A percentile compares a stretch with the other conserved stretches of the same genome.
phyloP scores from a whole-genome alignment of 805 yeast species.

The Lipomyces sp. region DNA sequence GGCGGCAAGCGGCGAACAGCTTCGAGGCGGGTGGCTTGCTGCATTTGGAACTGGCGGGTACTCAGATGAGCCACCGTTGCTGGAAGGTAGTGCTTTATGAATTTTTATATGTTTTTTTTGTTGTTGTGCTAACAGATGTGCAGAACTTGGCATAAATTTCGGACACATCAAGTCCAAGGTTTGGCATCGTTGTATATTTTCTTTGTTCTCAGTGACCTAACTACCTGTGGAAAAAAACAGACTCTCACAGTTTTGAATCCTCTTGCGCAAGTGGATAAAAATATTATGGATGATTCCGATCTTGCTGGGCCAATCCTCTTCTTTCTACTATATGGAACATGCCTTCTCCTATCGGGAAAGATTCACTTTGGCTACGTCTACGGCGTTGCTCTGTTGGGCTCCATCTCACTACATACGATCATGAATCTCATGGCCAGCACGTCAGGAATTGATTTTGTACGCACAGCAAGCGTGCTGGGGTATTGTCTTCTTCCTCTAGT shows the following conservation, averaged over 20 bases:
- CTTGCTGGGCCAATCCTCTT: slow-evolving; percentile 93
- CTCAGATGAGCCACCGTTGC: slow-evolving; percentile 87
- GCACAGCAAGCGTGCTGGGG: slow-evolving; percentile 90
- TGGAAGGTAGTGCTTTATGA: slow-evolving; percentile 47
- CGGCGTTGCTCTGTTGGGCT: slow-evolving; percentile 92
- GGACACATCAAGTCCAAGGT: slow-evolving; percentile 71
- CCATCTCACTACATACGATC: slow-evolving; percentile 74
- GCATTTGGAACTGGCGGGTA: slow-evolving; percentile 93
- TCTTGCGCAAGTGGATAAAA: slow-evolving; percentile 59
- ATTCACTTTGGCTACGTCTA: slow-evolving; percentile 95
- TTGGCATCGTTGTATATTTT: neutral
- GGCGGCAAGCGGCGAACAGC: slow-evolving; percentile 39
- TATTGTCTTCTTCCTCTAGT: slow-evolving; percentile 91
- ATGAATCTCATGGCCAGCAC: slow-evolving; percentile 77
- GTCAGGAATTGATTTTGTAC: slow-evolving; percentile 45
- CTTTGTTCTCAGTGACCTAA: neutral
- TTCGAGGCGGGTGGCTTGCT: slow-evolving; percentile 76
- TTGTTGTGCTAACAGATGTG: neutral
- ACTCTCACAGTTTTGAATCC: slow-evolving; percentile 86
- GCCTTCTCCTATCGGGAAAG: slow-evolving; percentile 78
- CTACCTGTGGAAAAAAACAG: slow-evolving; percentile 31
- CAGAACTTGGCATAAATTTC: slow-evolving; percentile 88
- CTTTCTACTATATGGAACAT: slow-evolving; percentile 80
- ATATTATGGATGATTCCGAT: slow-evolving; percentile 82
- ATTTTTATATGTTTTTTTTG: neutral